These are phyloP conservation scores for Prunus campanulata DNA, from an alignment of 306 rosid species.

Conservation along the genomic window DNA sequence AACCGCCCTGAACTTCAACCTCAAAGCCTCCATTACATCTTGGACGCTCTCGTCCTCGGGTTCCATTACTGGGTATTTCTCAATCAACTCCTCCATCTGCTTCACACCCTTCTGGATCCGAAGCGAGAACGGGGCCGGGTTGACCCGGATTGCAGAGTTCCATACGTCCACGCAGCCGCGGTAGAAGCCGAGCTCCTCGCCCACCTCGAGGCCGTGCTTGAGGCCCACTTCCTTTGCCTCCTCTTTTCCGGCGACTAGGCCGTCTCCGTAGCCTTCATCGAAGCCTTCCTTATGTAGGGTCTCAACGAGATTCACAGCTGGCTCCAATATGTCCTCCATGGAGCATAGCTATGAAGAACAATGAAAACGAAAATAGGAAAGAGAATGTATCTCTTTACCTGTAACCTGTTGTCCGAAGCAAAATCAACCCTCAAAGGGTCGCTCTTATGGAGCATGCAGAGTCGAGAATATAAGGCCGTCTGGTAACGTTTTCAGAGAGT, in stretches of 20 bases:
- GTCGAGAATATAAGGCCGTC: too few species aligned
- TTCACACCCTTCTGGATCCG: constrained; percentile 44
- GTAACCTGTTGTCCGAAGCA: too few species aligned
- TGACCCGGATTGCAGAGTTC: constrained; percentile 46
- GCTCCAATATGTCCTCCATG: neutral
- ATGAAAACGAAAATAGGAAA: too few species aligned
- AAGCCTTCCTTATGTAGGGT: neutral
- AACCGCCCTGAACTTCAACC: constrained; percentile 65
- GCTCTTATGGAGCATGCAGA: too few species aligned
- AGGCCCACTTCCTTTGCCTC: neutral
- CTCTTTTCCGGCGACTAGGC: neutral
- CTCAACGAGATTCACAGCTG: neutral
- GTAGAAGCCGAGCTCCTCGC: constrained; percentile 58
- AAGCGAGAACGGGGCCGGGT: constrained; percentile 45
- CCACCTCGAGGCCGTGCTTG: neutral
- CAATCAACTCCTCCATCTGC: constrained; percentile 68
- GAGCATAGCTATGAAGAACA: too few species aligned
- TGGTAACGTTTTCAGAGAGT: too few species aligned
- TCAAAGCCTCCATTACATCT: constrained; percentile 61
- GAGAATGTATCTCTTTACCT: too few species aligned
- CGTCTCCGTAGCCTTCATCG: neutral
- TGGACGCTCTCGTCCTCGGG: constrained; percentile 63
- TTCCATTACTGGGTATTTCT: constrained; percentile 58
- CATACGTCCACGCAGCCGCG: constrained; percentile 62
- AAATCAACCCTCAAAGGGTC: too few species aligned